Evolutionary conservation across 495 filamentous ascomycete genomes (phyloP), one percentile per base, ranked within the genome.

Genomic region (Xylaria intraflava): DNA sequence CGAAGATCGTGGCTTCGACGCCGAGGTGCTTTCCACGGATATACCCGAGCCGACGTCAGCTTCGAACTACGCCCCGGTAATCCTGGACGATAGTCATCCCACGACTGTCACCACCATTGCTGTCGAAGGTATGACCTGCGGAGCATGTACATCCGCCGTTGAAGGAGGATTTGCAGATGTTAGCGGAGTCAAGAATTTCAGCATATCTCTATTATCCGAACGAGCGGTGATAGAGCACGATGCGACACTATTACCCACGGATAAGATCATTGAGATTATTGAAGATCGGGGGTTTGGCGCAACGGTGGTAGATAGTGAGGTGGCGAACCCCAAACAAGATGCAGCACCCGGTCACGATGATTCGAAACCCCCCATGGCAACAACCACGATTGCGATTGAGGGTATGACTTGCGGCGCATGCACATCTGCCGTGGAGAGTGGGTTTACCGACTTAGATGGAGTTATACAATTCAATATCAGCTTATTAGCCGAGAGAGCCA

Each of bases 371-470:
- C 46, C 62, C 36, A 53, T 81, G 16, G 83, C 83, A 8, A 83
- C 79, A 4, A 96, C 90, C 9, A 98, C 88, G 0, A 71, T 97
- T 39, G 84, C 88, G 16, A 84, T 97, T n/a, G 87, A 90, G 58
- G 93, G 93, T 23, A 98, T 98, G 93, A 97, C 93, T 6, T 96
- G 92, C 64, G 91, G 91, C 39, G 90, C 92, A 30, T 98, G 92
- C 63, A 95, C 91, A 7, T 88, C 89, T 45, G 89, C 91, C 0
- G 81, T 98, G 17, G 89, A 96, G 68, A 80, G 84, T 43, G 87
- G 83, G 9, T 87, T 95, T 71, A 83, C 80, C 55, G 78, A 77
- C 46, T 66, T 91, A 11, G 79, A 83, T 11, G 94, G 92, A 6
- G 58, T 97, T 12, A 60, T 86, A 31, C 87, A 89, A 57, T 95